Evolutionary conservation across 192 early-diverging fungal species (phyloP).

Genomic region (Oehlia diaphana): DNA sequence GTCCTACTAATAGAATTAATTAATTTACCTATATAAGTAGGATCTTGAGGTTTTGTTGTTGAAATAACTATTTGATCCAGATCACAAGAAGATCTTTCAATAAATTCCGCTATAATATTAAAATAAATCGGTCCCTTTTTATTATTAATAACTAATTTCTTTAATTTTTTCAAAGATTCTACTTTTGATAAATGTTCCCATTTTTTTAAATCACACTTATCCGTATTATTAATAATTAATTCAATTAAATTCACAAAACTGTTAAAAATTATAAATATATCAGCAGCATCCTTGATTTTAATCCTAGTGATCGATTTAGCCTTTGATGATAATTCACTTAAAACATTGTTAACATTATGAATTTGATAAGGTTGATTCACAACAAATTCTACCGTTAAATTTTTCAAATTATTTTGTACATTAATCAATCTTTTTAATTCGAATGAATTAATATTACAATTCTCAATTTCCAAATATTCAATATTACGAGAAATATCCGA

Average conservation of each 20-base stretch:
- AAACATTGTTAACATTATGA: background rate
- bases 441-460: background rate
- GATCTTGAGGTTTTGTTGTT: background rate
- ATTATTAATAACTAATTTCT: background rate
- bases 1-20: background rate
- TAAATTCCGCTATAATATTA: background rate
- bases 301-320: background rate
- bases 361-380: background rate
- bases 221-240: background rate
- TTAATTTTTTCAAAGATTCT: background rate
- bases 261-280: background rate
- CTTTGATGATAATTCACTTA: background rate
- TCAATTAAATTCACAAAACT: background rate
- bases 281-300: background rate
- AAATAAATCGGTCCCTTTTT: background rate
- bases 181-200: background rate
- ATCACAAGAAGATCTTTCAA: background rate
- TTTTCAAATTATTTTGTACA: background rate
- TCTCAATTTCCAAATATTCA: background rate
- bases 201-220: background rate
- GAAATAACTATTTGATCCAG: background rate
- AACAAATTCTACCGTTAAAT: background rate
- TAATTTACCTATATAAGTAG: background rate
- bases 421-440: background rate
- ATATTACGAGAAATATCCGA: background rate